Base-by-base conservation (phyloP, 2,329 filamentous ascomycete species). In the Trichoderma lentiforme region DNA sequence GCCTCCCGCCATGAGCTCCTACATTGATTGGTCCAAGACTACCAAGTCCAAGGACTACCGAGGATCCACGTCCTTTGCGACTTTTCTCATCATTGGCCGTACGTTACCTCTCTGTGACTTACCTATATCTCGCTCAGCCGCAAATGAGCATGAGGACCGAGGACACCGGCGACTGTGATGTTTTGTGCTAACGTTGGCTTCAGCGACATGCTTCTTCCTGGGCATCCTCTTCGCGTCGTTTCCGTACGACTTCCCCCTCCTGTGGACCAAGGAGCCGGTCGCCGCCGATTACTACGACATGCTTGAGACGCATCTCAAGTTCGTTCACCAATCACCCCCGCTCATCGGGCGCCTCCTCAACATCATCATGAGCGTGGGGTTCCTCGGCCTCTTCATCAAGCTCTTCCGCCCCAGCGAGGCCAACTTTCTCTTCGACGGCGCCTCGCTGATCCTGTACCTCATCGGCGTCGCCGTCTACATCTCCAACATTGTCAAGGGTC, bases 31-130 rank as follows among this genome's bases (percentile, higher is more conserved):
- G 83, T 83, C 83, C 75, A 89, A 89, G 83, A 88, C 83, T 75
- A 87, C 87, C 73, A 84, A 82, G 80, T 89, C 87, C 73, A 84
- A 83, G 77, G 82, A 87, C 82, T 89, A 89, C 77, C 84, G 84
- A 75, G 88, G 89, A 71, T 86, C 89, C 63, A 84, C 85, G 78
- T 94, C 94, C 64, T 99, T 99, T 81, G 94, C 95, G 82, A 98
- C 96, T 61, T 98, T 97, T 81, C 91, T 99, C 83, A 98, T 99
- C 80, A 91, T 98, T 76, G 95, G 94, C 76, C 94, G 95, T 98
- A 88, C 81, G 93, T 89, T 71, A 43, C 74, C 24, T 21, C 61
- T 73, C 32, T 32, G 32, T 6, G 21, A 36, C 34, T 26, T 47
- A 8, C 15, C 24, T 51, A 34, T 58, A 43, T 71, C 68, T 58